These are phyloP conservation scores for Fusarium sp. DNA, from an alignment of 2,329 filamentous ascomycete species.

Conservation along the genomic window DNA sequence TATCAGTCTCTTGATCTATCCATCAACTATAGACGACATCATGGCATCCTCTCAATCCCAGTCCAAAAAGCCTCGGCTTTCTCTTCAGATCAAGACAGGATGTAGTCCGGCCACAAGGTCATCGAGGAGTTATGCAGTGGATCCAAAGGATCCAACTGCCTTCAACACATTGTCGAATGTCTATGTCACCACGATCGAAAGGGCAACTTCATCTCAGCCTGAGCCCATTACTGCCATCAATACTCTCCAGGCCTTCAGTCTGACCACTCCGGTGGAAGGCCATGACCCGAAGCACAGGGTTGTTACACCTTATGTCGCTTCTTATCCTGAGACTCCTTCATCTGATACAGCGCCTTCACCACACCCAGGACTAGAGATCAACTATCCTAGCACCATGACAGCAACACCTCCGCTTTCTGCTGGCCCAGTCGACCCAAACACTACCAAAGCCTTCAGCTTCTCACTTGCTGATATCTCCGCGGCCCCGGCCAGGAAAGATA, in stretches of 20 bases:
- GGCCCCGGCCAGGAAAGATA: constrained; percentile 9
- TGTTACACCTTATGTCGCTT: constrained; percentile 61
- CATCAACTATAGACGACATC: constrained; percentile 24
- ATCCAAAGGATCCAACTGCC: constrained; percentile 71
- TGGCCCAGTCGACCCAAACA: constrained; percentile 61
- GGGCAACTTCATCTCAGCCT: constrained; percentile 63
- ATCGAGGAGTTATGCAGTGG: constrained; percentile 53
- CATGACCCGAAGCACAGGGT: constrained; percentile 52
- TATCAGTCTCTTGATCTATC: constrained; percentile 5
- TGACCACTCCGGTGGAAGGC: constrained; percentile 50
- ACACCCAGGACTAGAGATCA: constrained; percentile 57
- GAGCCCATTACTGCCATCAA: constrained; percentile 66
- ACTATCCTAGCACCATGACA: constrained; percentile 69
- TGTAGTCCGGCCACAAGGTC: constrained; percentile 55
- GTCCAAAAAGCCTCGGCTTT: constrained; percentile 68
- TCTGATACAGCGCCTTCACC: constrained; percentile 66
- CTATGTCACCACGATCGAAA: constrained; percentile 73
- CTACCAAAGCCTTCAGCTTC: constrained; percentile 62
- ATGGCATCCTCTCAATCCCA: constrained; percentile 57
- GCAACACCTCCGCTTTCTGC: constrained; percentile 71
- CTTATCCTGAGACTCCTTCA: constrained; percentile 67
- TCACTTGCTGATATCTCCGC: constrained; percentile 52
- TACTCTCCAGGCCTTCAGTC: constrained; percentile 53
- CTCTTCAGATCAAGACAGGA: constrained; percentile 66
- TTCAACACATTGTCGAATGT: constrained; percentile 77